Percentiles rank a stretch among this genome's conserved stretches.
Conservation (phyloP, 768 basidiomycete genomes). For the Dendrothele bispora region DNA sequence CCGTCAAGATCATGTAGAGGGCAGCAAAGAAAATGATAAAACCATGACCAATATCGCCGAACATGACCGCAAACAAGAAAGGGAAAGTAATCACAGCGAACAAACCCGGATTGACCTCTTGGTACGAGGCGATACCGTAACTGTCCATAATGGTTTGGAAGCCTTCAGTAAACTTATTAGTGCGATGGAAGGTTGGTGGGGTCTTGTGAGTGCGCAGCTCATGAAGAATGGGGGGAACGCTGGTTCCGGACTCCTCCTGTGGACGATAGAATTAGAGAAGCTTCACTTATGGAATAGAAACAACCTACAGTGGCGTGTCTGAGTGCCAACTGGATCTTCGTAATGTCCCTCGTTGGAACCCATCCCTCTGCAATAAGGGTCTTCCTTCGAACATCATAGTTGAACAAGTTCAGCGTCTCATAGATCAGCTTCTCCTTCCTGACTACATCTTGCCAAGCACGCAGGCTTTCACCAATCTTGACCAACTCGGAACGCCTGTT, state of each 20-base stretch:
- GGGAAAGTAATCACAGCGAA: constrained; percentile 94
- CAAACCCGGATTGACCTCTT: constrained; percentile 95
- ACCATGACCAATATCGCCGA: constrained; percentile 98
- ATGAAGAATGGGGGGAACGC: constrained; percentile 87
- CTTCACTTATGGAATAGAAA: not conserved
- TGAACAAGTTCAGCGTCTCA: constrained; percentile 93
- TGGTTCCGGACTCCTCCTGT: constrained; percentile 89
- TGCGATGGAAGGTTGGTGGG: constrained; percentile 93
- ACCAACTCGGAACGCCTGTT: constrained; percentile 82
- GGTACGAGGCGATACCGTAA: constrained; percentile 92
- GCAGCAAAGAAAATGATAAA: constrained; percentile 78
- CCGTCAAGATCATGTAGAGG: constrained; percentile 81
- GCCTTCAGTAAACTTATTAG: constrained; percentile 94
- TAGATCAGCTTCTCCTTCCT: constrained; percentile 95
- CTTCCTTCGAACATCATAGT: constrained; percentile 91
- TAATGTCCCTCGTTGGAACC: constrained; percentile 93
- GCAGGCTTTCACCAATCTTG: constrained; percentile 80
- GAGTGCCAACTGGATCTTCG: constrained; percentile 81
- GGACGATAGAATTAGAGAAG: constrained; percentile 20
- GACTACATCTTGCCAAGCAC: constrained; percentile 93
- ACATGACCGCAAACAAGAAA: constrained; percentile 99
- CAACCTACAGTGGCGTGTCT: constrained; percentile 78
- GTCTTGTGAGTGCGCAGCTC: constrained; percentile 88
- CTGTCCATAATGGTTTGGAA: constrained; percentile 99
- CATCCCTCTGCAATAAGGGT: constrained; percentile 97